These are phyloP conservation scores for grape (Vitis vinifera) DNA, from an alignment of 164 flowering plant genomes.

Conservation along the genomic window DNA sequence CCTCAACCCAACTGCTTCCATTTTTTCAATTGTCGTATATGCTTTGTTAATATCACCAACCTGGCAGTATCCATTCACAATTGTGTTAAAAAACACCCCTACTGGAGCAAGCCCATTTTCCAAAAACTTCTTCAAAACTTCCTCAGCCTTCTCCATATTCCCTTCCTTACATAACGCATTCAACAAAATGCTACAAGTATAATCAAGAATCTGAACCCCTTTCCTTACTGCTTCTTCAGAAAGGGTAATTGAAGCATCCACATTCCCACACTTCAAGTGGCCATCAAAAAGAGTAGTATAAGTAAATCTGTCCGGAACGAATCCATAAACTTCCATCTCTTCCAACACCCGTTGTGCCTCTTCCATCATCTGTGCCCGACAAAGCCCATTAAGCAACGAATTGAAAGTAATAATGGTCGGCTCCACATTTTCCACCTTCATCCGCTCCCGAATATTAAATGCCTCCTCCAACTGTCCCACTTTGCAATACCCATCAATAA, in stretches of 20 bases:
- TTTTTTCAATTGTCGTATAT: conserved; percentile 27
- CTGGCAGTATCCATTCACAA: conserved; percentile 59
- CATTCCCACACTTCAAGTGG: conserved; percentile 33
- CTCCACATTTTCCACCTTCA: conserved; percentile 39
- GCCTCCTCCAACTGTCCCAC: conserved; percentile 53
- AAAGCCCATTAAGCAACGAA: conserved; percentile 58
- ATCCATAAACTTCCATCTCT: conserved; percentile 56
- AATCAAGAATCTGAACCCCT: conserved; percentile 41
- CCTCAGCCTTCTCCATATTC: conserved; percentile 51
- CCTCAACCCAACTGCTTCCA: conserved; percentile 48
- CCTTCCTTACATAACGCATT: conserved; percentile 70
- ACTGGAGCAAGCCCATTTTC: conserved; percentile 43
- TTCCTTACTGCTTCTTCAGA: conserved; percentile 35
- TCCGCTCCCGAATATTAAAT: conserved; percentile 38
- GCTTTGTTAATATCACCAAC: conserved; percentile 43
- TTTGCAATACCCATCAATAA: conserved; percentile 75
- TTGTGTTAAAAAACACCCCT: conserved; percentile 47
- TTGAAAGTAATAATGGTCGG: conserved; percentile 59
- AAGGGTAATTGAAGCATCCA: conserved; percentile 37
- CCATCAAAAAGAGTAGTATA: conserved; percentile 60
- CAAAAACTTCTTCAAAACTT: conserved; percentile 37
- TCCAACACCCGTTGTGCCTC: conserved; percentile 40
- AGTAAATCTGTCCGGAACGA: conserved; percentile 60
- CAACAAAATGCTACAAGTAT: conserved; percentile 49
- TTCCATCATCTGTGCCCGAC: conserved; percentile 40